Evolutionary conservation across 495 filamentous ascomycete species (phyloP), one percentile per base, ranked within the genome.

Genomic region (Penicillium mononematosum): DNA sequence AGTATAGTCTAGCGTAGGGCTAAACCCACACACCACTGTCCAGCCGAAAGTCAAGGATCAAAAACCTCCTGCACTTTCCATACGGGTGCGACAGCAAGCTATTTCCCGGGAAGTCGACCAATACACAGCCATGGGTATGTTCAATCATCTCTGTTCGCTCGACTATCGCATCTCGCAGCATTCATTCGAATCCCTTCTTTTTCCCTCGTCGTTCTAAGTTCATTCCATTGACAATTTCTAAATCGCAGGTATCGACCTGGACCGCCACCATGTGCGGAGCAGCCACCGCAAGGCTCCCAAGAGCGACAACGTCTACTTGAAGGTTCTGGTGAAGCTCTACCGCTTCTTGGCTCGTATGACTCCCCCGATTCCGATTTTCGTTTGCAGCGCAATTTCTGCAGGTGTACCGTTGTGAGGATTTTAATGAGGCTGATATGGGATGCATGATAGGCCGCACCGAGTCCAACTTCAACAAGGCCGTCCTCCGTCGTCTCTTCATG

Each of bases 281-380:
- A 89, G 82, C 71, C 91, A 94, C 80, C 89, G 91, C 79, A 92
- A 90, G 85, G 93, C 93, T 58, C 88, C 94, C 61, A 96, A 98
- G 83, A 94, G 88, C 80, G 91, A 96, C 78, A 98, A 98, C 81
- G 90, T 92, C 64, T 98, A 97, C 80, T 82, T 97, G 70, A 91
- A 92, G 83, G 88, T 98, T 63, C 82, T 98, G 71, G 92, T 97
- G 79, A 97, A 97, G 87, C 89, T 98, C 27, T 98, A 98, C 85
- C 88, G 88, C 79, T 98, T 98, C 88, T 81, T 98, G 68, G 88
- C 92, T 67, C 92, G 93, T 96, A 89, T 78, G 91, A 86, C 58
- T 45, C 41, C 45, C 46, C 58, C 29, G 29, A 42, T 57, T 34
- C 45, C 58, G 53, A 55, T 27, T 55, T 22, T 24, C 42, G 10